Evolutionary conservation across 179 eudicot species (phyloP), one percentile per base, ranked within the genome.

Genomic region (Camellia oleifera): DNA sequence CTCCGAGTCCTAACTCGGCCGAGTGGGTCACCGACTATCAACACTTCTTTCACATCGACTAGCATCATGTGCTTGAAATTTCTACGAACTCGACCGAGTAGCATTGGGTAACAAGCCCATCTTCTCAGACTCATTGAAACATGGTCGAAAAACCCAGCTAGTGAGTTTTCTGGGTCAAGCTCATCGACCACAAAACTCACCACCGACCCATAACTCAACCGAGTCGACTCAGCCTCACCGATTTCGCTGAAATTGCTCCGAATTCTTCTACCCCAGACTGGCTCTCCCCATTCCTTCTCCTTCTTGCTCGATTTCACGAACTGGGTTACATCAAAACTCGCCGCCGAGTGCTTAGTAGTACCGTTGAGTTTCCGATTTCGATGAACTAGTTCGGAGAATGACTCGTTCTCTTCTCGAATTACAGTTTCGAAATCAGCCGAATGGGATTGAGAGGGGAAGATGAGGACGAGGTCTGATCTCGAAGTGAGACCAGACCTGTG

Each of bases 61-160:
- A 95, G 61, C 81, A 85, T 69, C 6, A 89, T 67, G 79, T 93
- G 97, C 89, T 92, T 95, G 81, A 87, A 95, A 42, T 88, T 88
- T 71, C 89, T 83, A 44, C 89, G 83, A 3, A 95, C 86, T 5
- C 97, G 95, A 5, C 98, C 97, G 52, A 95, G 83, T 5, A 95
- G 72, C 97, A 95, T 91, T 4, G 97, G 93, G 79, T 93, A 95
- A 69, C 92, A 88, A 62, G 97, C 97, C 98, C 98, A 95, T 48
- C 97, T 76, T 20, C 98, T 77, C 18, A 93, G 74, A 52, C 87
- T 82, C 89, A 95, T 87, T 3, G 92, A 90, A 32, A 86, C 91
- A 42, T 83, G 92, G 82, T 89, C 97, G 69, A 93, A 6, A 82
- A 95, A 95, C 83, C 97, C 97, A 58, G 92, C 83, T 11, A 95